These are phyloP conservation scores for Scedosporium aurantiacum DNA, from an alignment of 2,329 filamentous ascomycete genomes.

Conservation along the genomic window DNA sequence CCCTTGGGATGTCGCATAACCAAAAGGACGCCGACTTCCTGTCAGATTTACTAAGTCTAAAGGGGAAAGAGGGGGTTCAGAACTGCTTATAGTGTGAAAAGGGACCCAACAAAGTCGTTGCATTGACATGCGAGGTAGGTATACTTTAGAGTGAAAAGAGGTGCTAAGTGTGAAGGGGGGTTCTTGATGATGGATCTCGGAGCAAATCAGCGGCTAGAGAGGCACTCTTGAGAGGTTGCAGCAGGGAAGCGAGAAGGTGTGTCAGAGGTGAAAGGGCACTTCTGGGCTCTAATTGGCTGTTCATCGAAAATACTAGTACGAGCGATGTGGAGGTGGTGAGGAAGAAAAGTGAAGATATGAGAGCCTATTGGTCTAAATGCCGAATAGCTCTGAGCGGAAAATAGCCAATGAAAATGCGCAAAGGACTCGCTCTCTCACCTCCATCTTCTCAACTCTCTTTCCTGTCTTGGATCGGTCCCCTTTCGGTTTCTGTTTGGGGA, in stretches of 20 bases:
- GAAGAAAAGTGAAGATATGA: neutral
- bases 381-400: neutral
- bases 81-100: neutral
- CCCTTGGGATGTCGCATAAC: too few species aligned
- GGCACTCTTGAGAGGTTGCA: neutral
- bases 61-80: neutral
- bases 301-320: neutral
- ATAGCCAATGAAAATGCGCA: neutral
- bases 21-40: neutral
- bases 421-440: neutral
- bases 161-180: neutral
- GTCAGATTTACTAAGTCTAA: neutral
- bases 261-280: neutral
- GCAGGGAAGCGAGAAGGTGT: neutral
- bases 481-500: neutral
- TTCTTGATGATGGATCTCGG: neutral
- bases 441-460: neutral
- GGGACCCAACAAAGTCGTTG: neutral
- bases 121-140: neutral
- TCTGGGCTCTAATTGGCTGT: neutral
- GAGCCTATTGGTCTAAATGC: neutral
- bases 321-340: neutral
- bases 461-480: neutral
- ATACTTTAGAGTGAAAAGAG: neutral
- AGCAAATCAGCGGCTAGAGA: neutral